Base-by-base conservation (phyloP, 495 filamentous ascomycete species). In the Penicillium atrosanguineum region DNA sequence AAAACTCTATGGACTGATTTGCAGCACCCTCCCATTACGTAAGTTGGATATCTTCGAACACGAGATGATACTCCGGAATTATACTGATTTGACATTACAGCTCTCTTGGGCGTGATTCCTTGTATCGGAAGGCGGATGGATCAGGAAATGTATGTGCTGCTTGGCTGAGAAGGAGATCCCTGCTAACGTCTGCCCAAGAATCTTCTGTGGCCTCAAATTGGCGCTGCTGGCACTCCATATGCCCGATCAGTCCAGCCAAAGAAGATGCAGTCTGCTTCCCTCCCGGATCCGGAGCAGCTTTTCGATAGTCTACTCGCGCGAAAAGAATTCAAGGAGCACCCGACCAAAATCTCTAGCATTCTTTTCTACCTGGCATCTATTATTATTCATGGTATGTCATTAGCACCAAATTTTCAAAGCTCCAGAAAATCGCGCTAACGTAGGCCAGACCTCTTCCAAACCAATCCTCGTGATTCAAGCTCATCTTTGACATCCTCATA, bases 331-430 rank as follows among this genome's bases (percentile, higher is more conserved):
- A 79, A 83, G 53, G 77, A 84, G 43, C 85, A 89, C 69, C 83
- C 86, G 5, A 92, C 88, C 61, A 87, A 88, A 57, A 85, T 95
- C 18, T 95, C 91, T 1, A 93, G 88, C 61, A 79, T 95, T 50
- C 72, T 97, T 12, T 97, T 91, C 78, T 92, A 97, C 58, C 82
- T 91, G 64, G 91, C 90, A 7, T 88, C 85, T 15, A 89, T 95
- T 50, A 92, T 96, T 55, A 95, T 94, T 61, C 91, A 96, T 57
- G 87, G 85, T 77, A 65, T 34, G 37, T 36, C 6, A 14, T 31
- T 7, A 21, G 7, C 18, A 21, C 29, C 29, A 29, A 18, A 11
- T 19, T 15, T 4, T 34, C 0, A 34, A 14, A 34, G 31, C 31
- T 14, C 31, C 9, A 34, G 7, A 14, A 4, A 4, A 3, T 34